phyloP scores from a whole-genome alignment of 345 rosid species.

The Aquilaria yunnanensis region DNA sequence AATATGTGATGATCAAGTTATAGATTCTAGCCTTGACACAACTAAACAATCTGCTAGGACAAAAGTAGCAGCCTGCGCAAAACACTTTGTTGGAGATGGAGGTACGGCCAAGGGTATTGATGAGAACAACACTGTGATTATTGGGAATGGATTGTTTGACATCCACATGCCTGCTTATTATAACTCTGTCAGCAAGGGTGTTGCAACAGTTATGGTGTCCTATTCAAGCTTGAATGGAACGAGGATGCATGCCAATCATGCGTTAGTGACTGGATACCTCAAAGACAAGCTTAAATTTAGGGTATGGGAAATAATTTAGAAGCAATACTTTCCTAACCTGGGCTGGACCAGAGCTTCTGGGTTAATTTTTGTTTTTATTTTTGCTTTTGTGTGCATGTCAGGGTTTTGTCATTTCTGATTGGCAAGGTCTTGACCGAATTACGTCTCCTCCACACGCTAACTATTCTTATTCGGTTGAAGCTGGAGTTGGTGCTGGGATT shows the following conservation, averaged over 20 bases:
- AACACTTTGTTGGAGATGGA: slow-evolving; percentile 62
- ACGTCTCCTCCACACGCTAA: slow-evolving; percentile 46
- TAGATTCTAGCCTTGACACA: no score
- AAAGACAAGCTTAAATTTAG: slow-evolving; percentile 44
- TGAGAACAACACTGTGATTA: slow-evolving; percentile 45
- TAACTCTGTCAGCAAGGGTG: slow-evolving; percentile 45
- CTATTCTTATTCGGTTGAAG: slow-evolving; percentile 37
- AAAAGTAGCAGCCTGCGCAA: slow-evolving; percentile 53
- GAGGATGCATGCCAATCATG: slow-evolving; percentile 50
- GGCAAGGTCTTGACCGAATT: slow-evolving; percentile 55
- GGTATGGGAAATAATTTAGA: slow-evolving; percentile 16
- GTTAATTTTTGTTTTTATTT: background rate
- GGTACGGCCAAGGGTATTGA: slow-evolving; percentile 48
- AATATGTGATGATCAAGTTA: no score
- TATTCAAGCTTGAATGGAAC: slow-evolving; percentile 53
- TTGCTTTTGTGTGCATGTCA: background rate
- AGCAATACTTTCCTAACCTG: background rate
- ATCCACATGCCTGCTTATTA: slow-evolving; percentile 52
- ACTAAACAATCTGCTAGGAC: slow-evolving; percentile 19
- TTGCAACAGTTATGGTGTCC: slow-evolving; percentile 51
- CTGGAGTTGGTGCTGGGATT: slow-evolving; percentile 33
- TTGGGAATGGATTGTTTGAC: slow-evolving; percentile 32
- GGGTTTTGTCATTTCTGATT: slow-evolving; percentile 54
- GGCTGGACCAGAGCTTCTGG: background rate
- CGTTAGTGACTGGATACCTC: slow-evolving; percentile 40